Percentiles rank a stretch among this genome's conserved stretches.
Conservation (phyloP, 2,329 filamentous ascomycete genomes). For the Hortaea sp. region DNA sequence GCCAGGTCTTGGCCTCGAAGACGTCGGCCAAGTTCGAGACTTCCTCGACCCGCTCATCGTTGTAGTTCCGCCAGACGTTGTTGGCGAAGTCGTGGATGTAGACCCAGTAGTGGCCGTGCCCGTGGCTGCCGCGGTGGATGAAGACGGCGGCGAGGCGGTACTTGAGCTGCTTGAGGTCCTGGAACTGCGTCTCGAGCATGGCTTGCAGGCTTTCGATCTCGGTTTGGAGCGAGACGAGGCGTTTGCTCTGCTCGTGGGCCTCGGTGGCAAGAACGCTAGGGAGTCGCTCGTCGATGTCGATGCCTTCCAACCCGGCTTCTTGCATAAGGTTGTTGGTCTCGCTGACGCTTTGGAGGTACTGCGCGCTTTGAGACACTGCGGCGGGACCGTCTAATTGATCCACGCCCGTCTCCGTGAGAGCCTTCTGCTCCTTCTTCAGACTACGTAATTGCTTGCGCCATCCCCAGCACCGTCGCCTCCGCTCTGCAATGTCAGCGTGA, state of each 20-base stretch:
- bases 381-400: constrained; percentile 18
- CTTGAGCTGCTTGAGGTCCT: constrained; percentile 53
- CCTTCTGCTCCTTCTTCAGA: constrained; percentile 21
- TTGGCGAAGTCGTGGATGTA: constrained; percentile 86
- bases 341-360: constrained; percentile 35
- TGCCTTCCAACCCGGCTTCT: constrained; percentile 24
- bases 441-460: constrained; percentile 52
- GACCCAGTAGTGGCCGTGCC: constrained; percentile 84
- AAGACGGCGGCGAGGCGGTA: constrained; percentile 89
- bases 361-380: constrained; percentile 23
- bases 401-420: constrained; percentile 11
- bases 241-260: constrained; percentile 34
- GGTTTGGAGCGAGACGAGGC: constrained; percentile 31
- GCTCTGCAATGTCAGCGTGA: constrained; percentile 50
- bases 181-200: constrained; percentile 50
- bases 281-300: constrained; percentile 35
- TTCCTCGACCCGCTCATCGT: constrained; percentile 72
- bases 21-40: constrained; percentile 49
- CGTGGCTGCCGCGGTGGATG: constrained; percentile 63
- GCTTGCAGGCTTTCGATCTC: constrained; percentile 38
- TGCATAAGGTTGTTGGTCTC: constrained; percentile 28
- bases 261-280: constrained; percentile 35
- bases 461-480: constrained; percentile 63
- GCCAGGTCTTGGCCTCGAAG: constrained; percentile 51
- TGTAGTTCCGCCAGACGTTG: constrained; percentile 83